Conservation (phyloP, 352 stramenopile genomes). For the Phytophthora aleatoria region DNA sequence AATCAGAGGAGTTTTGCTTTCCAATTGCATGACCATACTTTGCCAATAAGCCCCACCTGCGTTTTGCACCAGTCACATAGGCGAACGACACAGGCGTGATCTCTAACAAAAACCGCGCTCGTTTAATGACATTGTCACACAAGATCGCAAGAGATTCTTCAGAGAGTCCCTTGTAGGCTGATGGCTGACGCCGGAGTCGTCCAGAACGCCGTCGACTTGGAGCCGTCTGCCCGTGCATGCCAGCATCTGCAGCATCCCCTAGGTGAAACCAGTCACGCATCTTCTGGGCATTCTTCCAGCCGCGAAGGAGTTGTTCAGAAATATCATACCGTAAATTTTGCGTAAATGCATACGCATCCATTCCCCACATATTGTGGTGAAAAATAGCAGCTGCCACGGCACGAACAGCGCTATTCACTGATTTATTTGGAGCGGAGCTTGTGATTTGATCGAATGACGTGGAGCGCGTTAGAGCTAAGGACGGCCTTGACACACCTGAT, state of each 20-base stretch:
- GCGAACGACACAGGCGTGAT: slow-evolving; percentile 79
- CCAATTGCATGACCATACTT: slow-evolving; percentile 76
- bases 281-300: slow-evolving; percentile 87
- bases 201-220: slow-evolving; percentile 38
- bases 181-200: slow-evolving; percentile 66
- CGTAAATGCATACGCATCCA: slow-evolving; percentile 78
- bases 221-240: slow-evolving; percentile 41
- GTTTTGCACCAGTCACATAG: slow-evolving; percentile 71
- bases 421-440: slow-evolving; percentile 38
- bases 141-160: slow-evolving; percentile 72
- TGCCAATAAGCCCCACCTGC: slow-evolving; percentile 68
- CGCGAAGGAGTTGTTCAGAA: slow-evolving; percentile 66
- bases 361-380: slow-evolving; percentile 88
- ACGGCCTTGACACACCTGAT: slow-evolving; percentile 26
- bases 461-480: slow-evolving; percentile 24
- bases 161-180: slow-evolving; percentile 76
- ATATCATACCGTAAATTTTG: slow-evolving; percentile 63
- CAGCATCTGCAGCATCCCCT: slow-evolving; percentile 69
- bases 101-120: slow-evolving; percentile 73
- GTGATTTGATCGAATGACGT: slow-evolving; percentile 50
- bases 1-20: slow-evolving; percentile 46
- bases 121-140: slow-evolving; percentile 73
- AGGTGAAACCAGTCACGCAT: slow-evolving; percentile 89
- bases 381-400: slow-evolving; percentile 79
- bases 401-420: slow-evolving; percentile 66